Evolutionary conservation across 139 green algal species (phyloP), one percentile per base, ranked within the genome.

Genomic region (Monoraphidium neglectum): DNA sequence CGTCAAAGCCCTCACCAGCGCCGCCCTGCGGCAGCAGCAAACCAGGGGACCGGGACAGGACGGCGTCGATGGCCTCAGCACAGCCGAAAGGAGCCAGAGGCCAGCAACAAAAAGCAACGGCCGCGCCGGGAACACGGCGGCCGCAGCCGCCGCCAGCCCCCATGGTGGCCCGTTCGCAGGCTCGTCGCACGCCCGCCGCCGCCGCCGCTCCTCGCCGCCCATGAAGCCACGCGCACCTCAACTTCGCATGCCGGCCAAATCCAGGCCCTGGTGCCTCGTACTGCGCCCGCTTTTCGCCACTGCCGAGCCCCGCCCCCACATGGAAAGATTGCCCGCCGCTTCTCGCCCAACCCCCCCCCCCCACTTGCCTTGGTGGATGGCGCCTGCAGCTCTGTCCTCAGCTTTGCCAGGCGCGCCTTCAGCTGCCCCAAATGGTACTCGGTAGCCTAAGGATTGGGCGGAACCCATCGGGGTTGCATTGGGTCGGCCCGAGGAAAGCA

Each of bases 371-470:
- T 95, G 33, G 62, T 81, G 23, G 87, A 28, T 12, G 92, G 93
- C 43, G 94, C 92, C 68, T 99, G 93, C 68, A 99, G 90, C 84
- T 98, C 84, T 56, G 95, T 99, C 18, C 96, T 87, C 59, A 99
- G 81, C 83, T 99, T 99, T 35, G 97, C 97, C 23, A 99, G 89
- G 70, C 95, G 97, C 6, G 95, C 94, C 74, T 99, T 99, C 0
- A 99, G 87, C 81, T 97, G 93, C 10, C 97, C 97, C 61, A 98
- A 72, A 74, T 98, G 96, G 68, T 97, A 98, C 79, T 98, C 92
- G 46, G 93, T 97, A 23, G 90, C 91, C 89, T 93, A 74, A 21
- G 74, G 61, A 16, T 26, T 24, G 33, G 24, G 28, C 32, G 5
- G n/a, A n/a, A n/a, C 30, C 21, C 28, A n/a, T 32, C 28, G 60